Evolutionary conservation across 805 yeast genomes (phyloP), one percentile per base, ranked within the genome.

Genomic region (Kuraishia cidri): DNA sequence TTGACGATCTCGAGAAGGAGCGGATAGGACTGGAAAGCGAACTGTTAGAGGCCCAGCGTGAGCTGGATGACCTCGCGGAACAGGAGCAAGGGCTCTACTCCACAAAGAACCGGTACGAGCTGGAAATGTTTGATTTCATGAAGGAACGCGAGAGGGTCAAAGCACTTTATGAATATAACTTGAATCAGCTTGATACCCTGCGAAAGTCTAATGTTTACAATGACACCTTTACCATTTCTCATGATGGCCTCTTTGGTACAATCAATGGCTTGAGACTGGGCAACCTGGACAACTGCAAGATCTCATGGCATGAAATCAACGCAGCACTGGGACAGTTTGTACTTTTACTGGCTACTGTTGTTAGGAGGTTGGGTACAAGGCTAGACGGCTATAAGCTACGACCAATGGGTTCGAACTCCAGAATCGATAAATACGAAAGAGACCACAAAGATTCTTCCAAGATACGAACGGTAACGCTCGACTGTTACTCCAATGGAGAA

Each of bases 291-390:
- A 69, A 65, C 6, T 54, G 60, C 33, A 70, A 66, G 38, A 83
- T 88, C 0, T 80, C 94, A 2, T 86, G 95, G 94, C 74, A 84
- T 34, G 97, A 88, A 45, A 79, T 86, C 27, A 88, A 87, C 49
- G 92, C 94, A 2, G 96, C 94, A 0, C 57, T 88, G 45, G 97
- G 97, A 0, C 95, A 88, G 43, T 59, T 88, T 2, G 70, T 84
- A 2, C 56, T 86, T 9, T 54, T 90, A 13, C 50, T 88, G 20
- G 66, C 79, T 1, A 83, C 90, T 2, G 65, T 87, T 3, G 55
- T 72, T 1, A 60, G 72, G 9, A 63, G 78, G 28, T 60, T 86
- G 20, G 63, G 71, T 6, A 52, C 85, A 17, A 64, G 64, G 21
- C 49, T 84, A 6, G 58, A 60, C 0, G 72, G 73, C 3, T 88